Percentiles rank a stretch among this genome's conserved stretches.
Conservation (phyloP, 2,329 filamentous ascomycete species). For the Xylaria sp. region DNA sequence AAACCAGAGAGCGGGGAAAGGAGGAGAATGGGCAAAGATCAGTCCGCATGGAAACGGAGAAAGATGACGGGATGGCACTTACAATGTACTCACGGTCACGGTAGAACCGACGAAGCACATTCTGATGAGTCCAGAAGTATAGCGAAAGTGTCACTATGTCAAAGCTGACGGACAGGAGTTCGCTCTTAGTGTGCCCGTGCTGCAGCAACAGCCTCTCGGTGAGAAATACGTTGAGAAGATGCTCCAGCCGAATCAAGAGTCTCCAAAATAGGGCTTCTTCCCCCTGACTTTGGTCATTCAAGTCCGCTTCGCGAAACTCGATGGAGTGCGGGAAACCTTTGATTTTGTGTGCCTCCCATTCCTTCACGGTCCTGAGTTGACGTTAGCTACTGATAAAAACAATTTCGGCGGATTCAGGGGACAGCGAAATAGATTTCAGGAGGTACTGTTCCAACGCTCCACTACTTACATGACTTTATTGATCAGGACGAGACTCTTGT, state of each 20-base stretch:
- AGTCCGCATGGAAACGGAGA: background rate
- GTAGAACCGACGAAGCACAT: conserved; percentile 38
- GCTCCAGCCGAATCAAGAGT: conserved; percentile 44
- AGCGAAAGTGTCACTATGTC: conserved; percentile 38
- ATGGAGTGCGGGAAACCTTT: conserved; percentile 36
- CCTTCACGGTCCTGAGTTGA: conserved; percentile 33
- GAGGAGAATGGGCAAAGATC: background rate
- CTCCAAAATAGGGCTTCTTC: conserved; percentile 37
- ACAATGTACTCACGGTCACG: conserved; percentile 48
- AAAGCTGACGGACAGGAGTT: conserved; percentile 39
- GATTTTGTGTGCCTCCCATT: conserved; percentile 31
- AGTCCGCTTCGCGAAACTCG: conserved; percentile 35
- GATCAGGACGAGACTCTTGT: conserved; percentile 32
- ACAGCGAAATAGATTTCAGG: background rate
- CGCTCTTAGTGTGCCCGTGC: conserved; percentile 34
- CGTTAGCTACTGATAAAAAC: background rate
- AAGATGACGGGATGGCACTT: conserved; percentile 16
- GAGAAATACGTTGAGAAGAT: conserved; percentile 54
- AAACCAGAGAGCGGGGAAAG: background rate
- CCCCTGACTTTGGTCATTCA: conserved; percentile 32
- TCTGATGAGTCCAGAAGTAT: conserved; percentile 46
- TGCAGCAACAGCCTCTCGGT: conserved; percentile 52
- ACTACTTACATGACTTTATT: conserved; percentile 31
- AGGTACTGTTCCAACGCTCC: background rate
- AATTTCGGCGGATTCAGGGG: background rate